Evolutionary conservation across 1,139 yeast species (phyloP).

Genomic region (Pichia sp.): DNA sequence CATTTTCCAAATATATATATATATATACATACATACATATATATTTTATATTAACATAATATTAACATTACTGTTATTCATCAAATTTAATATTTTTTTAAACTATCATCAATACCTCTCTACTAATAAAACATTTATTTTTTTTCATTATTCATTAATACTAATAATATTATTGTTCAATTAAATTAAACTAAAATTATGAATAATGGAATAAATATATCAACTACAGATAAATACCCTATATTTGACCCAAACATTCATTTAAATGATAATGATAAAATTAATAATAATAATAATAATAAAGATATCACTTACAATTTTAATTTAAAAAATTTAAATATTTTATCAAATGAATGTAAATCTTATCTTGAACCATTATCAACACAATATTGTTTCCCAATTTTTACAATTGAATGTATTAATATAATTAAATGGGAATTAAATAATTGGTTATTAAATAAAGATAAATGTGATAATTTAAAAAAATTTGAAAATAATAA

Average conservation of each 20-base stretch:
- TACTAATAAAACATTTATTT: too few species aligned
- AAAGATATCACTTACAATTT: neutral
- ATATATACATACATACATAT: too few species aligned
- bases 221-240: neutral
- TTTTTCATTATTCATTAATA: too few species aligned
- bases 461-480: slow-evolving; percentile 18
- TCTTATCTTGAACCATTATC: slow-evolving; percentile 14
- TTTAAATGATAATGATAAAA: neutral
- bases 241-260: slow-evolving; percentile 3
- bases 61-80: too few species aligned
- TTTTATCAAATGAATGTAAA: slow-evolving; percentile 3
- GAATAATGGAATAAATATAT: neutral
- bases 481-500: neutral
- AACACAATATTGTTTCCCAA: slow-evolving; percentile 19
- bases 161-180: too few species aligned
- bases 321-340: neutral
- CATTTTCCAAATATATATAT: too few species aligned
- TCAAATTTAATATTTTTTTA: too few species aligned
- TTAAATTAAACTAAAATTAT: neutral
- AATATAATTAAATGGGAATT: slow-evolving; percentile 23
- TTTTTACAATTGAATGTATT: slow-evolving; percentile 23
- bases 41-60: too few species aligned
- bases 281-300: neutral
- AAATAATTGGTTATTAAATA: slow-evolving; percentile 10
- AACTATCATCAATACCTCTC: too few species aligned